These are phyloP conservation scores for Fraxinus anomala DNA, from an alignment of 257 asterid species.

Conservation along the genomic window DNA sequence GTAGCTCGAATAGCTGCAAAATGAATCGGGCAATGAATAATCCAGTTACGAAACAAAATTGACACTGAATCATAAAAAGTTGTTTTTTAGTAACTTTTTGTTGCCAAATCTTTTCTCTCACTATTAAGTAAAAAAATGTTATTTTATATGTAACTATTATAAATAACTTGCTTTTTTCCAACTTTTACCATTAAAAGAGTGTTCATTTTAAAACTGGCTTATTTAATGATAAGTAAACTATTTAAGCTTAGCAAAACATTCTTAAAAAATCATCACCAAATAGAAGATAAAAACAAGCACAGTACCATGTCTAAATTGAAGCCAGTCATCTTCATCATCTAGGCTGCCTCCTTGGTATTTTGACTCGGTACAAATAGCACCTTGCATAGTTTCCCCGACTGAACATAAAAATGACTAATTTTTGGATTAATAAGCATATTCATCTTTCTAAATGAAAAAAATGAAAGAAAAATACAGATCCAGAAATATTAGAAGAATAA, in stretches of 20 bases:
- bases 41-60: background rate
- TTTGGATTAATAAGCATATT: background rate
- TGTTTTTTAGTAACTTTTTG: background rate
- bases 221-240: background rate
- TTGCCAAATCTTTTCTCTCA: background rate
- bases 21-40: background rate
- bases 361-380: constrained; percentile 51
- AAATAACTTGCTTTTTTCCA: background rate
- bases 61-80: constrained; percentile 1
- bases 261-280: background rate
- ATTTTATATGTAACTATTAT: too few relatives aligned
- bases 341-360: constrained; percentile 64
- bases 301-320: constrained; percentile 71
- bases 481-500: background rate
- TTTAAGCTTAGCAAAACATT: background rate
- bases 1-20: constrained; percentile 73
- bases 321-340: constrained; percentile 72
- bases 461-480: background rate
- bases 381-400: constrained; percentile 79
- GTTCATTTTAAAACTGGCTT: too few relatives aligned
- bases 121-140: background rate
- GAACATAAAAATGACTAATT: background rate
- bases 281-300: background rate
- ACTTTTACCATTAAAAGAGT: too few relatives aligned
- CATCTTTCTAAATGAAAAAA: background rate